These are phyloP conservation scores for Trichoderma polysporum DNA, from an alignment of 2,329 filamentous ascomycete genomes.

Conservation along the genomic window DNA sequence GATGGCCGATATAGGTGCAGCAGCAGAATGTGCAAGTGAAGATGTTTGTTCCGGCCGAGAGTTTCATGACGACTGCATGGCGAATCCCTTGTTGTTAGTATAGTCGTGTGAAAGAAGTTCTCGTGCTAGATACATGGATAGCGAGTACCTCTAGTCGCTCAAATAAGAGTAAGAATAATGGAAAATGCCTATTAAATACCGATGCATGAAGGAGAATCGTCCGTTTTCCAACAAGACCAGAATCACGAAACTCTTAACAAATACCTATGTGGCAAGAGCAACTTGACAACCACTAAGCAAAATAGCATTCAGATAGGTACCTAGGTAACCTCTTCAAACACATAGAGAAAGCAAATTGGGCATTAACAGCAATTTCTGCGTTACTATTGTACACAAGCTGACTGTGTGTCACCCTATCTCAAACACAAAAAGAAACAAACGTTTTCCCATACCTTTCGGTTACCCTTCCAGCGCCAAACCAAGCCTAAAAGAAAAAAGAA, in stretches of 20 bases:
- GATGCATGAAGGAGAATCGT: not conserved
- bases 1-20: slow-evolving; percentile 38
- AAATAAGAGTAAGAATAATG: not conserved
- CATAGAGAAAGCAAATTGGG: not conserved
- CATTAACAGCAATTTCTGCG: not conserved
- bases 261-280: not conserved
- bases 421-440: not conserved
- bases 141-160: not conserved
- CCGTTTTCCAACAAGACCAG: not conserved
- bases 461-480: slow-evolving; percentile 20
- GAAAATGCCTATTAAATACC: not conserved
- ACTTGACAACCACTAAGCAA: not conserved
- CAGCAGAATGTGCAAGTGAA: slow-evolving; percentile 61
- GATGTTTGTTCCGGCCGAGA: slow-evolving; percentile 18
- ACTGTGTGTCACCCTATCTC: not conserved
- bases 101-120: not conserved
- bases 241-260: not conserved
- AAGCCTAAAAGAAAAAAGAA: slow-evolving; percentile 22
- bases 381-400: slow-evolving; percentile 5
- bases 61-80: not conserved
- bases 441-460: not conserved
- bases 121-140: not conserved
- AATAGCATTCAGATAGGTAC: not conserved
- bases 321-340: not conserved
- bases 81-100: not conserved